These are phyloP conservation scores for Cnidoscolus chayamansa DNA, from an alignment of 441 rosid species.

Conservation along the genomic window DNA sequence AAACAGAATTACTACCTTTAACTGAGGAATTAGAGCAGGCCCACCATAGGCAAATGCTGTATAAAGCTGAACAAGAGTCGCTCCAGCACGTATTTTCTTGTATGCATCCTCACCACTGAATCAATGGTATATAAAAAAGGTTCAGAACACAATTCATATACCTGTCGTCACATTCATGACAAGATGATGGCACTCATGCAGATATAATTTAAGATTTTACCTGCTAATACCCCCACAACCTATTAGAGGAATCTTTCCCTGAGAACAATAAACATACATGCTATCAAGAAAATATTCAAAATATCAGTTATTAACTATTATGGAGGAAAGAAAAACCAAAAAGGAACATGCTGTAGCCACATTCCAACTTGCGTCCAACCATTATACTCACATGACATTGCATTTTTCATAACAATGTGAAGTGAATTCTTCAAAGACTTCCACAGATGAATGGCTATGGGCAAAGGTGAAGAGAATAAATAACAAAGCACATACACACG, in stretches of 20 bases:
- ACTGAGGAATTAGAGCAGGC: constrained; percentile 84
- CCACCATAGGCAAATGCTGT: constrained; percentile 94
- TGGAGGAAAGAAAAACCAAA: background rate
- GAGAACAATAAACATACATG: constrained; percentile 20
- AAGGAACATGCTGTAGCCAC: background rate
- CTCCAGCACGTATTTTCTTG: constrained; percentile 88
- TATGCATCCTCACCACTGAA: constrained; percentile 94
- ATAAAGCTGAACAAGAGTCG: constrained; percentile 93
- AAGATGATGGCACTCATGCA: background rate
- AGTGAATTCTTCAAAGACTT: background rate
- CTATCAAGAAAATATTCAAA: constrained; percentile 13
- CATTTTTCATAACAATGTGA: background rate
- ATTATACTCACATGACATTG: background rate
- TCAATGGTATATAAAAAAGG: constrained; percentile 13
- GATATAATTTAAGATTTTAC: constrained; percentile 33
- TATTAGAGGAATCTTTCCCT: constrained; percentile 93
- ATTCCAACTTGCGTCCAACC: background rate
- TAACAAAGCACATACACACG: too few species aligned
- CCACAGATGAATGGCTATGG: background rate
- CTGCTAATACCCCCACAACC: constrained; percentile 97
- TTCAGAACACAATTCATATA: constrained; percentile 4
- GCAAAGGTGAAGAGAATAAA: background rate
- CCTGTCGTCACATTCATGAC: background rate
- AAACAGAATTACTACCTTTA: constrained; percentile 51
- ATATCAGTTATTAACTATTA: constrained; percentile 8